Evolutionary conservation across 2,329 filamentous ascomycete genomes (phyloP).

Genomic region (Nothophoma quercina): DNA sequence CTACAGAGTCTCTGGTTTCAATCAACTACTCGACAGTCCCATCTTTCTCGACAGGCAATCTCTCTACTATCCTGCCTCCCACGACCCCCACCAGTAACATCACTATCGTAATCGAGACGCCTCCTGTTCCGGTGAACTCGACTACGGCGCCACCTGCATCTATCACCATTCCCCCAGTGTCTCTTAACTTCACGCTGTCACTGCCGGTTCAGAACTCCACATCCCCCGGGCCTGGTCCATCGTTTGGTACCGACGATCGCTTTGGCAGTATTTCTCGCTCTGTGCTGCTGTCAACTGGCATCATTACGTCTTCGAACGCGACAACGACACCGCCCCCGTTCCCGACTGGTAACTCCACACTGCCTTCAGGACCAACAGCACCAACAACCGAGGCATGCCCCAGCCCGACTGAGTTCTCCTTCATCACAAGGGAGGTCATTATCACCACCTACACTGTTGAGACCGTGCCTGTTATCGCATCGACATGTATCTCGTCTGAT

Average conservation of each 20-base stretch:
- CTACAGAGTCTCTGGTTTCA: not conserved
- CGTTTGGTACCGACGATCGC: not conserved
- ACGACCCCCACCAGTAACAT: conserved; percentile 6
- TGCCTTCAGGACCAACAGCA: conserved; percentile 19
- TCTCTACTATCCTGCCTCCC: conserved; percentile 8
- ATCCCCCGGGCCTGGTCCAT: too few species aligned
- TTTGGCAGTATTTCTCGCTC: not conserved
- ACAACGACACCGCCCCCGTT: conserved; percentile 10
- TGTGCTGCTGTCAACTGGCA: not conserved
- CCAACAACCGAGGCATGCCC: conserved; percentile 20
- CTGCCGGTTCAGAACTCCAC: not conserved
- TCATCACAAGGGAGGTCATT: conserved; percentile 19
- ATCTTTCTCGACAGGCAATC: conserved; percentile 4
- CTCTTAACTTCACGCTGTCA: conserved; percentile 4
- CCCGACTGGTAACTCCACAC: conserved; percentile 26
- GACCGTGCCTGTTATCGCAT: conserved; percentile 12
- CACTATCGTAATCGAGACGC: conserved; percentile 19
- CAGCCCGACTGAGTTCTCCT: conserved; percentile 19
- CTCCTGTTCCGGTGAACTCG: conserved; percentile 20
- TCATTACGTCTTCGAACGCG: not conserved
- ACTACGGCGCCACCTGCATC: conserved; percentile 12
- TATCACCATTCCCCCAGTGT: conserved; percentile 1
- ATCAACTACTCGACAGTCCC: conserved; percentile 10
- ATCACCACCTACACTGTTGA: conserved; percentile 22
- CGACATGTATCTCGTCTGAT: conserved; percentile 4